Conservation (phyloP, 257 asterid species). For the Nicotiana obtusifolia region DNA sequence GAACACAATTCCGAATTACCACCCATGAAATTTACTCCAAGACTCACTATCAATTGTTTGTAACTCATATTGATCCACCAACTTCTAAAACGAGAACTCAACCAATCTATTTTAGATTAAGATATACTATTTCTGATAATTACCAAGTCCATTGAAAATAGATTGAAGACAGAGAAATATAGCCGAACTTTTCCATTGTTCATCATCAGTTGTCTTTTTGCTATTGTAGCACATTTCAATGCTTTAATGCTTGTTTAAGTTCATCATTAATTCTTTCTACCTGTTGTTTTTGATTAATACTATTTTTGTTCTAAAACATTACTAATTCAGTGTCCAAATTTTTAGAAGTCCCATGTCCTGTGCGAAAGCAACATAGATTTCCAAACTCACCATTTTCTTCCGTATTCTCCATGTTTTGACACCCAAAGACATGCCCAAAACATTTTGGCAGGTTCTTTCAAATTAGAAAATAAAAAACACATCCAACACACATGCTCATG, state of each 20-base stretch:
- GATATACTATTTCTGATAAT: not conserved
- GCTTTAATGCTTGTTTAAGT: not conserved
- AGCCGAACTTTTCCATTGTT: not conserved
- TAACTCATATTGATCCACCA: not conserved
- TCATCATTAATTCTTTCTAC: not conserved
- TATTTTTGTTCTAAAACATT: not conserved
- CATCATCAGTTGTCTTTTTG: not conserved
- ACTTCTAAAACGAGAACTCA: not conserved
- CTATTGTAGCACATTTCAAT: not conserved
- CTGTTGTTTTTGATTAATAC: not conserved
- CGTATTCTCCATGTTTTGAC: not conserved
- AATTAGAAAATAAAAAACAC: not conserved
- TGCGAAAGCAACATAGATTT: not conserved
- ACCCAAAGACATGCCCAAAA: not conserved
- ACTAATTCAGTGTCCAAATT: not conserved
- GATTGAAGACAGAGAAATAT: not conserved
- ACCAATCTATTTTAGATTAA: not conserved
- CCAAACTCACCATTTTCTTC: not conserved
- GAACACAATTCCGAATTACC: too few species aligned
- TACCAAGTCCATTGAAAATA: not conserved
- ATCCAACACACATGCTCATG: not conserved
- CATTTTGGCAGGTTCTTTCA: not conserved
- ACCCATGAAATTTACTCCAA: too few species aligned
- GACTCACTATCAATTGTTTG: not conserved
- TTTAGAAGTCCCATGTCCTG: not conserved